Evolutionary conservation across 2,329 filamentous ascomycete genomes (phyloP).

Genomic region (Phialophora macrospora): DNA sequence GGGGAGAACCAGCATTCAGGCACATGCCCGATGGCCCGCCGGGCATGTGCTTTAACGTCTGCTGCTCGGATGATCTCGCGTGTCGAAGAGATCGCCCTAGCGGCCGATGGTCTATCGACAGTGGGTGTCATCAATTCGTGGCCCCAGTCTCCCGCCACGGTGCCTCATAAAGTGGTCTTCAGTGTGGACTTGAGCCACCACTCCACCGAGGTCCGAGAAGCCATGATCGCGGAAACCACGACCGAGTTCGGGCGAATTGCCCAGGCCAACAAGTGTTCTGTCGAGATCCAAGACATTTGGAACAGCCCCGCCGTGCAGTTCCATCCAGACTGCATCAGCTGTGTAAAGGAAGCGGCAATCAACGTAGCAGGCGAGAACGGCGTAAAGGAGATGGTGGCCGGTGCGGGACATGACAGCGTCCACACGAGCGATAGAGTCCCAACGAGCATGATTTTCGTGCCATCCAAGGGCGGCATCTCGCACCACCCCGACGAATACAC

Average conservation of each 20-base stretch:
- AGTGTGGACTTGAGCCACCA: constrained; percentile 36
- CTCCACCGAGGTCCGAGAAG: constrained; percentile 27
- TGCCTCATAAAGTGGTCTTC: constrained; percentile 27
- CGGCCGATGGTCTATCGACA: constrained; percentile 61
- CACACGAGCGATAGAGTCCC: constrained; percentile 64
- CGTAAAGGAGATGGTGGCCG: constrained; percentile 62
- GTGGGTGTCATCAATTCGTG: constrained; percentile 70
- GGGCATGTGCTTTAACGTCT: constrained; percentile 70
- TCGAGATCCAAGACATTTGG: constrained; percentile 26
- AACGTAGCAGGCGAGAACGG: constrained; percentile 50
- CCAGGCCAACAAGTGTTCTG: constrained; percentile 17
- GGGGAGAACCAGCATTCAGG: constrained; percentile 75
- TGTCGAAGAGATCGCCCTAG: constrained; percentile 17
- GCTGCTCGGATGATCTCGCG: constrained; percentile 56
- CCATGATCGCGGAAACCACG: constrained; percentile 25
- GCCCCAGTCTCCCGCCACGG: constrained; percentile 70
- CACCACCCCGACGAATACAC: constrained; percentile 68
- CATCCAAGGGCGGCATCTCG: constrained; percentile 66
- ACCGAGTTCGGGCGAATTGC: constrained; percentile 19
- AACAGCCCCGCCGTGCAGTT: constrained; percentile 61
- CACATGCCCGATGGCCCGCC: constrained; percentile 69
- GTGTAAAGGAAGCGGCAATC: constrained; percentile 64
- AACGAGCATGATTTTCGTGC: constrained; percentile 71
- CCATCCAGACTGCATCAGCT: constrained; percentile 68
- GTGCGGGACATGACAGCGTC: constrained; percentile 70